phyloP scores from a whole-genome alignment of 2,329 filamentous ascomycete species.

The Clarireedia homoeocarpa region DNA sequence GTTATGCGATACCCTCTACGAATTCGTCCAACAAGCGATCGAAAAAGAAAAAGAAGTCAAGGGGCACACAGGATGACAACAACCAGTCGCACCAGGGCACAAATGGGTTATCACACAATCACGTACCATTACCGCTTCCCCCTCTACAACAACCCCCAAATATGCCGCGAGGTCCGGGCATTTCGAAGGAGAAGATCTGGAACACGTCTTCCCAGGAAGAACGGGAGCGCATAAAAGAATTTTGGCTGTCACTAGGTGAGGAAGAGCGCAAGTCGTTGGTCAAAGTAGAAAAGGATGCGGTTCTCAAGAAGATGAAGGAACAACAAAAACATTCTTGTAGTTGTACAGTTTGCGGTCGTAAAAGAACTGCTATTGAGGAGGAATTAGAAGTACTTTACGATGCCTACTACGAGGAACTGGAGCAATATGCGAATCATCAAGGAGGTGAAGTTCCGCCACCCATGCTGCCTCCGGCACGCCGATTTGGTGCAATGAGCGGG shows the following conservation, averaged over 20 bases:
- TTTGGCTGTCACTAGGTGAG: constrained; percentile 91
- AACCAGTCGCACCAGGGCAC: constrained; percentile 15
- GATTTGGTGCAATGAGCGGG: constrained; percentile 48
- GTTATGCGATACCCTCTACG: constrained; percentile 22
- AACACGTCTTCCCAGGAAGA: constrained; percentile 92
- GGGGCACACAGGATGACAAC: constrained; percentile 19
- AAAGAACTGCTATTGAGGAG: constrained; percentile 94
- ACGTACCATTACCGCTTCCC: constrained; percentile 28
- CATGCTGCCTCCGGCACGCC: constrained; percentile 59
- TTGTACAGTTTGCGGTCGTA: constrained; percentile 92
- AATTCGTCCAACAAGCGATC: constrained; percentile 28
- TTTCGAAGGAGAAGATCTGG: constrained; percentile 77
- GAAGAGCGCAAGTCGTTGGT: constrained; percentile 91
- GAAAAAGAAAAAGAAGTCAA: constrained; percentile 35
- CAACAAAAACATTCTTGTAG: constrained; percentile 99
- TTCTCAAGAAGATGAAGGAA: constrained; percentile 99
- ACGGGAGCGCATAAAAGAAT: constrained; percentile 94
- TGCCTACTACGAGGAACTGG: constrained; percentile 95
- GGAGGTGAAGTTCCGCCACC: constrained; percentile 63
- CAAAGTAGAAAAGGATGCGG: constrained; percentile 97
- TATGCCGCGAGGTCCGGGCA: constrained; percentile 31
- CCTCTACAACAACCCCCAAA: constrained; percentile 32
- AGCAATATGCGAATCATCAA: constrained; percentile 88
- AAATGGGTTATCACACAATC: constrained; percentile 25
- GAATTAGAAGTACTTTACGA: constrained; percentile 96